Evolutionary conservation across 1,284 basidiomycete genomes (phyloP).

Genomic region (Ustilago bromivora): DNA sequence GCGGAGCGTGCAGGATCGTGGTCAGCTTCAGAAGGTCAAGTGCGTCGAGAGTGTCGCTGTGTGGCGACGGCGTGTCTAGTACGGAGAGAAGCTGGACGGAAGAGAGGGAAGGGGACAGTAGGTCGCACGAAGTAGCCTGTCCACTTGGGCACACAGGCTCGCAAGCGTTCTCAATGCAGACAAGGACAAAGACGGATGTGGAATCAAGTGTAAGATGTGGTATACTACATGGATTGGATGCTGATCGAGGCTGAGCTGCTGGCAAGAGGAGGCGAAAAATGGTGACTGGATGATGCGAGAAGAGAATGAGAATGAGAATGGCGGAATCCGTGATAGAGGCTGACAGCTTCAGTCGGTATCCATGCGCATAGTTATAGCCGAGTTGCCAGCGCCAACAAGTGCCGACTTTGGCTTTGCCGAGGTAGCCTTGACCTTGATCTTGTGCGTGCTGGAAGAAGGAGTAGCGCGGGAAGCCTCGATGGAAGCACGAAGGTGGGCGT

Average conservation of each 20-base stretch:
- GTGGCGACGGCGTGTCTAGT: no score
- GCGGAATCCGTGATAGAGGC: not conserved
- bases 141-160: no score
- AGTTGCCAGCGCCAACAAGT: slow-evolving; percentile 50
- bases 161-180: no score
- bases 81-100: no score
- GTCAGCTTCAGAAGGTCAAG: no score
- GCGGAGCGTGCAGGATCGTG: no score
- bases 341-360: slow-evolving; percentile 41
- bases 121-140: no score
- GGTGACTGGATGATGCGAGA: not conserved
- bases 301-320: not conserved
- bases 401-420: slow-evolving; percentile 54
- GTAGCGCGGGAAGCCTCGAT: slow-evolving; percentile 43
- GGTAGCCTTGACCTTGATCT: slow-evolving; percentile 56
- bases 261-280: no score
- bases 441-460: slow-evolving; percentile 43
- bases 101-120: no score
- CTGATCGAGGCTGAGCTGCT: not conserved
- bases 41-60: no score
- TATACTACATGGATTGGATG: slow-evolving; percentile 36
- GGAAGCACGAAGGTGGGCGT: slow-evolving; percentile 61
- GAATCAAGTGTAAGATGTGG: slow-evolving; percentile 23
- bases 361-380: slow-evolving; percentile 60
- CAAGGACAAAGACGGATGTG: not conserved